Base-by-base conservation (phyloP, 352 stramenopile species). In the Pythium rhizo-oryzae region DNA sequence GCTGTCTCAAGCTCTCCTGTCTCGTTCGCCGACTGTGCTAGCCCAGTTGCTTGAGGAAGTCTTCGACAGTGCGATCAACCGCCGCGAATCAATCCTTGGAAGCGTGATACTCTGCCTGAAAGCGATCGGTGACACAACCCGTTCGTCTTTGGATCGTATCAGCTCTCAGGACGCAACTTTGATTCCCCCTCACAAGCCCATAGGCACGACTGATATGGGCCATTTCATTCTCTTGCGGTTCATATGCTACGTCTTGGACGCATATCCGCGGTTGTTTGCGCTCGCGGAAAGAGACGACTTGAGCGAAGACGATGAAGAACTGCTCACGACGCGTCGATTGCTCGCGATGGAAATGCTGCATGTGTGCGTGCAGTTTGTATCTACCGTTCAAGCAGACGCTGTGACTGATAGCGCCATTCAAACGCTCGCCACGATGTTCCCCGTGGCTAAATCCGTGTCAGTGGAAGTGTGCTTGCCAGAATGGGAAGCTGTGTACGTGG, bases 251-350 rank as follows among this genome's bases (percentile, higher is more conserved):
- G 79, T 90, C 9, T 75, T 93, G 33, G 64, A 90, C 37, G 79
- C 76, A 60, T 80, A 87, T 6, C 80, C 80, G 9, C 75, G 62
- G 43, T 74, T 92, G 8, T 70, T 91, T 21, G 59, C 64, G 8
- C 73, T 88, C 11, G 74, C 77, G 12, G 81, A 88, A 47, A 85
- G 80, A 23, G 82, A 91, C n/a, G 78, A 91, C 56, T 58, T 93
- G 18, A 82, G 81, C 67, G 84, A 93, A 43, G 80, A 93, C 28
- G 81, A 91, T 76, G 78, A 89, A 18, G 81, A 85, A 28, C 57
- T 91, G 9, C 67, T 69, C 30, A 69, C 54, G n/a, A 77, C 80
- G 11, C 84, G 85, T 33, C 70, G 74, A 33, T 64, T 78, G 0
- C 60, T 92, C 13, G 77, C 72, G n/a, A 72, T 77, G 25, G 86